Conservation (phyloP, 805 yeast genomes). For the Spathaspora passalidarum region DNA sequence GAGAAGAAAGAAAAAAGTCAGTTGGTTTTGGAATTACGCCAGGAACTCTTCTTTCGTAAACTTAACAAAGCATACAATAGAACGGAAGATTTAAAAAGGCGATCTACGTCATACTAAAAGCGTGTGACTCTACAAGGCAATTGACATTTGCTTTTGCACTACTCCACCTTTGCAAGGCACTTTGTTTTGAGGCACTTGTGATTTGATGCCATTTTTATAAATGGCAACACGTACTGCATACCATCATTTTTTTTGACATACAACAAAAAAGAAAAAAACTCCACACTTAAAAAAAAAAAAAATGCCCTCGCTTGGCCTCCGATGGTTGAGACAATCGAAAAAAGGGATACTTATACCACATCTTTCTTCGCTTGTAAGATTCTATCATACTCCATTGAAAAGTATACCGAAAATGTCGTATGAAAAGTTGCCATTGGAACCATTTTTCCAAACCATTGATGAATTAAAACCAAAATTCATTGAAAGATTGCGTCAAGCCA, state of each 20-base stretch:
- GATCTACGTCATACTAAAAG: no score
- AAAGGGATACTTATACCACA: not conserved
- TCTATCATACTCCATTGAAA: not conserved
- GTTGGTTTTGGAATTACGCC: no score
- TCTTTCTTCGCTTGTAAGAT: not conserved
- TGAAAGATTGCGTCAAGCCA: conserved; percentile 73
- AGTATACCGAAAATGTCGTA: conserved; percentile 27
- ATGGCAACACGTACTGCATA: not conserved
- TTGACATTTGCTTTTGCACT: no score
- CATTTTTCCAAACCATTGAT: conserved; percentile 62
- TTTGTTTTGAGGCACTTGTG: not conserved
- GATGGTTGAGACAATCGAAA: not conserved
- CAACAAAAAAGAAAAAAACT: no score
- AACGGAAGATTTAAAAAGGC: no score
- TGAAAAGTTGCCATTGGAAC: conserved; percentile 39
- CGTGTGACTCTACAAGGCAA: no score
- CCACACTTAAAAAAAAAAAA: not conserved
- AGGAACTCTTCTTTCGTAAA: no score
- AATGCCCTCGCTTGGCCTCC: not conserved
- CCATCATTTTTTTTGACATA: no score
- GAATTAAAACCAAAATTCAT: conserved; percentile 74
- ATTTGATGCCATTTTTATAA: not conserved
- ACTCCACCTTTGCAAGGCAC: not conserved
- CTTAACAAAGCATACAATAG: no score
- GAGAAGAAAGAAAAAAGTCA: no score